Conservation (phyloP, 2,329 filamentous ascomycete genomes). For the Coniochaeta pulveracea region DNA sequence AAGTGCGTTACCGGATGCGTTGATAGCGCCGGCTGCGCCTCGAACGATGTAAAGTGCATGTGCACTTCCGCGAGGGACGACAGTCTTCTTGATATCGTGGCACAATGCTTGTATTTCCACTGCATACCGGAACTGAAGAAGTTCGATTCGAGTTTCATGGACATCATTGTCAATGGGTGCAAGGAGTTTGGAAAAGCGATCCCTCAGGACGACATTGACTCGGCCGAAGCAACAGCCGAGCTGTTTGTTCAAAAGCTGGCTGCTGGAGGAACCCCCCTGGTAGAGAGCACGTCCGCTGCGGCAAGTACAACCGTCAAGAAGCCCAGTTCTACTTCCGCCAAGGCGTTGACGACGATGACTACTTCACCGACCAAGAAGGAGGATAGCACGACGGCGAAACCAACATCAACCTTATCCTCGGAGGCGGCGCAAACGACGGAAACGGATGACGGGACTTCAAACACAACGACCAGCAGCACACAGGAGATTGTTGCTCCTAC, state of each 20-base stretch:
- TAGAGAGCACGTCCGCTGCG: too few species aligned
- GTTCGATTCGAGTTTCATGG: conserved; percentile 19
- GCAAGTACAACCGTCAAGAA: too few species aligned
- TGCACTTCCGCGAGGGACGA: conserved; percentile 20
- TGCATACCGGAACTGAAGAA: conserved; percentile 19
- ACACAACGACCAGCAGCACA: conserved; percentile 9
- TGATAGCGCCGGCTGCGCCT: conserved; percentile 19
- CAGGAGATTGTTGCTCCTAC: conserved; percentile 7
- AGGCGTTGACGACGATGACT: neutral
- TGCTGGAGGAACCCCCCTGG: too few species aligned
- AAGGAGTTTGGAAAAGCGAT: conserved; percentile 16
- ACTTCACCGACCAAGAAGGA: neutral
- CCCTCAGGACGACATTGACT: conserved; percentile 19
- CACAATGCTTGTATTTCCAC: conserved; percentile 25
- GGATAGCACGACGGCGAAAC: neutral
- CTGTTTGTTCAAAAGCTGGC: neutral
- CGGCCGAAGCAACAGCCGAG: conserved; percentile 14
- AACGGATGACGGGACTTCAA: neutral
- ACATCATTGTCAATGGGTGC: conserved; percentile 21
- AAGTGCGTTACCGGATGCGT: conserved; percentile 24
- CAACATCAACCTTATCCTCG: neutral
- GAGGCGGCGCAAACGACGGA: neutral
- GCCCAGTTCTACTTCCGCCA: too few species aligned
- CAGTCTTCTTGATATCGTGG: conserved; percentile 24
- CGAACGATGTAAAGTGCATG: conserved; percentile 21